Evolutionary conservation across 208 protist genomes (phyloP).

Genomic region (Wallacemonas rigidus): DNA sequence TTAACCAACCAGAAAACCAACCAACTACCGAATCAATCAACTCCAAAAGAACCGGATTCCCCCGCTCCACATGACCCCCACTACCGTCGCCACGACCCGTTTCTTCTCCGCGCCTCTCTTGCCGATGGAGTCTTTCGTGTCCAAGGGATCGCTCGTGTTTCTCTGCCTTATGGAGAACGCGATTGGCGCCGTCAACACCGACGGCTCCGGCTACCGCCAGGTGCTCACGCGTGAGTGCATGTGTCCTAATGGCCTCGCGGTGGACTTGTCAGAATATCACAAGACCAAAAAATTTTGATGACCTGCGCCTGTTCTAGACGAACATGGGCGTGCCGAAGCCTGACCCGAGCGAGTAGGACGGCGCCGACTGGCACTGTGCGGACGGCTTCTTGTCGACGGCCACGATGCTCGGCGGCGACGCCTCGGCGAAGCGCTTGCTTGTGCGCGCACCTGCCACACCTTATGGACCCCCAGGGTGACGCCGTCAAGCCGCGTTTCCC

Average conservation of each 20-base stretch:
- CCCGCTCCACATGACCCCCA: too few relatives aligned
- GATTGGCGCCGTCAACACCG: slow-evolving; percentile 27
- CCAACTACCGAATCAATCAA: too few relatives aligned
- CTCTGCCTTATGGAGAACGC: slow-evolving; percentile 19
- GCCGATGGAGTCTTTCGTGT: neutral
- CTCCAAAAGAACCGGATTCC: too few relatives aligned
- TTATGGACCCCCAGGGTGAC: slow-evolving; percentile 4
- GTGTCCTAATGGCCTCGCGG: slow-evolving; percentile 34
- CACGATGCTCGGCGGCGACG: slow-evolving; percentile 26
- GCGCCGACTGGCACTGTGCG: slow-evolving; percentile 34
- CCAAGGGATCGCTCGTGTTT: slow-evolving; percentile 28
- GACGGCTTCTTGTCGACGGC: slow-evolving; percentile 32
- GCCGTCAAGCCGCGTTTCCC: slow-evolving; percentile 8
- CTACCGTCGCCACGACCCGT: too few relatives aligned
- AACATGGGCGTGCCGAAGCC: slow-evolving; percentile 32
- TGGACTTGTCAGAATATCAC: slow-evolving; percentile 31
- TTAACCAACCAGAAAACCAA: too few relatives aligned
- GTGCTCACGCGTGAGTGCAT: slow-evolving; percentile 34
- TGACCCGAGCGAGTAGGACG: slow-evolving; percentile 8
- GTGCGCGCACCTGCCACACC: slow-evolving; percentile 19
- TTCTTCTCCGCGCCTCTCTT: too few relatives aligned
- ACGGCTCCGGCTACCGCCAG: slow-evolving; percentile 22
- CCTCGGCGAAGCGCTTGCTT: slow-evolving; percentile 23
- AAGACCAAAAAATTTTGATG: slow-evolving; percentile 22
- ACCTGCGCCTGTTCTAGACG: slow-evolving; percentile 35